Evolutionary conservation across 768 basidiomycete genomes (phyloP).

Genomic region (Porphyrellus cyaneotinctus): DNA sequence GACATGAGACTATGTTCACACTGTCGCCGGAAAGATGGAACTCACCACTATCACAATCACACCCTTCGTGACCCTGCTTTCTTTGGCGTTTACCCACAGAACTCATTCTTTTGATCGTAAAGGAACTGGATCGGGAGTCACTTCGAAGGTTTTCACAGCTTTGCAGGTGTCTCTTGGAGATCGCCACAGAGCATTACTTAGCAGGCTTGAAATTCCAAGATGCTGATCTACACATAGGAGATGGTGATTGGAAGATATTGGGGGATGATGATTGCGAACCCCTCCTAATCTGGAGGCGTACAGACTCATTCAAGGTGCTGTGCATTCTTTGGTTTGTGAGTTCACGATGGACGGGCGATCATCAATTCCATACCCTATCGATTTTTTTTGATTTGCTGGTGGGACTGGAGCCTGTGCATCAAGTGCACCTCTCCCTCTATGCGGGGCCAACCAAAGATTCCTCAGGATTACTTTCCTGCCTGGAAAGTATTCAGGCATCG

Average conservation of each 20-base stretch:
- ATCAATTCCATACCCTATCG: not conserved
- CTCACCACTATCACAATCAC: not conserved
- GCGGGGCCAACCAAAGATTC: not conserved
- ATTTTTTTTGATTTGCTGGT: not conserved
- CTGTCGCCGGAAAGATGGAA: not conserved
- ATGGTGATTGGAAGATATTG: not conserved
- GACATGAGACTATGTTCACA: not conserved
- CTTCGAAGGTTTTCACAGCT: not conserved
- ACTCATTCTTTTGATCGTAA: not conserved
- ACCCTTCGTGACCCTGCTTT: not conserved
- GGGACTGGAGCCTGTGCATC: not conserved
- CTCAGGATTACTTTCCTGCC: not conserved
- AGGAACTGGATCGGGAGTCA: not conserved
- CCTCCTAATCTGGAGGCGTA: not conserved
- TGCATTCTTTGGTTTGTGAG: not conserved
- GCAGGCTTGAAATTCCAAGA: not conserved
- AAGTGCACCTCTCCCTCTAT: not conserved
- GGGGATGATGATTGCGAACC: not conserved
- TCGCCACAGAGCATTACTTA: not conserved
- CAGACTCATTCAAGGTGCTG: not conserved
- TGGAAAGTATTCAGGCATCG: not conserved
- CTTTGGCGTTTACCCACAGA: not conserved
- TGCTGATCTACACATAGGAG: not conserved
- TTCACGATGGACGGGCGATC: not conserved
- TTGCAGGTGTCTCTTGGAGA: not conserved